A percentile compares a stretch with the other conserved stretches of the same genome.
Conservation (phyloP, 2,329 filamentous ascomycete genomes). For the Colletotrichum sp. region DNA sequence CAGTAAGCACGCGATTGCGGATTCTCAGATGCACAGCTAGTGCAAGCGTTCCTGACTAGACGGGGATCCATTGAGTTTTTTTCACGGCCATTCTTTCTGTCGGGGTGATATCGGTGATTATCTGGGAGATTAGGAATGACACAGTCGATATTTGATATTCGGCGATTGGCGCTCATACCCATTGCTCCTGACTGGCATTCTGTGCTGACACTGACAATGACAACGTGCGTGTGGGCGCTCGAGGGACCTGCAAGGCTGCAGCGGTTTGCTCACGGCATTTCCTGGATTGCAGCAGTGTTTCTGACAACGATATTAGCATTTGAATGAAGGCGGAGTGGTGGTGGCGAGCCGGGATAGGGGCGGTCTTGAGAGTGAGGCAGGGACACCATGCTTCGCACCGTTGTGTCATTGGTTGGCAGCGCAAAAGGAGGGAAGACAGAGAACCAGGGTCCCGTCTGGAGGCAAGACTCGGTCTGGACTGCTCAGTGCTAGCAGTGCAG, state of each 20-base stretch:
- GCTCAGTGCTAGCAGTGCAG: not conserved
- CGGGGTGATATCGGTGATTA: constrained; percentile 9
- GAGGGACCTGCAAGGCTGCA: not conserved
- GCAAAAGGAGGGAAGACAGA: not conserved
- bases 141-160: not conserved
- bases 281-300: not conserved
- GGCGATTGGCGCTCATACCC: not conserved
- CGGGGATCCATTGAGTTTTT: constrained; percentile 7
- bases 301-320: not conserved
- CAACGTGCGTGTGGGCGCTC: not conserved
- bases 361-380: not conserved
- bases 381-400: not conserved
- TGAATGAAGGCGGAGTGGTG: not conserved
- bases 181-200: not conserved
- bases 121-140: constrained; percentile 7
- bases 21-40: not conserved
- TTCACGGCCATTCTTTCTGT: not conserved
- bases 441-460: not conserved
- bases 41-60: constrained; percentile 6
- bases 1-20: constrained; percentile 16
- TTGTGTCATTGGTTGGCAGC: not conserved
- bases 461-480: not conserved
- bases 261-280: not conserved
- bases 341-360: not conserved
- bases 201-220: not conserved